Percentiles rank a stretch among this genome's conserved stretches.
Conservation (phyloP, 2,329 filamentous ascomycete species). For the Microdochium paspali region DNA sequence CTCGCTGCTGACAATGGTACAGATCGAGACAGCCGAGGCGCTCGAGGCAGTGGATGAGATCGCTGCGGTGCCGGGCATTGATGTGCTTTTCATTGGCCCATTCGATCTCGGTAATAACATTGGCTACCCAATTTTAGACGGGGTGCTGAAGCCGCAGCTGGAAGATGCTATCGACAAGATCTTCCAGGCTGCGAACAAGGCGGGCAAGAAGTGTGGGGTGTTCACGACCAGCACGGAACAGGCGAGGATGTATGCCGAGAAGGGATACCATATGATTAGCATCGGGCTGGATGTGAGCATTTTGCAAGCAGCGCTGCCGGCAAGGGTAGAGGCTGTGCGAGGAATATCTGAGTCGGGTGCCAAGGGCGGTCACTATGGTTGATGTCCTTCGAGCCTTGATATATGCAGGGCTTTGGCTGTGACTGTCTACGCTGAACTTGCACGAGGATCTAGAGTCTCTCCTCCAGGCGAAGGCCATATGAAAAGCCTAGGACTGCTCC, state of each 20-base stretch:
- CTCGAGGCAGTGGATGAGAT: constrained; percentile 52
- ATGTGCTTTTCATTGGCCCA: constrained; percentile 56
- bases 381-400: no score
- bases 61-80: constrained; percentile 48
- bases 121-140: constrained; percentile 51
- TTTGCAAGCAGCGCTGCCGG: constrained; percentile 33
- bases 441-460: neutral
- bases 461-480: neutral
- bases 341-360: constrained; percentile 26
- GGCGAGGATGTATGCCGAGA: constrained; percentile 41
- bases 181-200: constrained; percentile 44
- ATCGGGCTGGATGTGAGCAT: constrained; percentile 46
- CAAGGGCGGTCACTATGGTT: constrained; percentile 29
- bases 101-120: constrained; percentile 59
- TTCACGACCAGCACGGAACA: constrained; percentile 48
- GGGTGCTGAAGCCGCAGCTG: constrained; percentile 48
- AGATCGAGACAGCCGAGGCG: constrained; percentile 58
- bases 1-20: constrained; percentile 53
- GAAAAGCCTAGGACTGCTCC: constrained; percentile 12
- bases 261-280: constrained; percentile 54
- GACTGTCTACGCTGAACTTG: neutral
- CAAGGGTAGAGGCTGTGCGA: constrained; percentile 35
- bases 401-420: no score
- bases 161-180: constrained; percentile 49
- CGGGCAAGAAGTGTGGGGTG: constrained; percentile 59